Percentiles rank a stretch among this genome's conserved stretches.
phyloP scores from a whole-genome alignment of 805 yeast genomes.

The Candida ficus region DNA sequence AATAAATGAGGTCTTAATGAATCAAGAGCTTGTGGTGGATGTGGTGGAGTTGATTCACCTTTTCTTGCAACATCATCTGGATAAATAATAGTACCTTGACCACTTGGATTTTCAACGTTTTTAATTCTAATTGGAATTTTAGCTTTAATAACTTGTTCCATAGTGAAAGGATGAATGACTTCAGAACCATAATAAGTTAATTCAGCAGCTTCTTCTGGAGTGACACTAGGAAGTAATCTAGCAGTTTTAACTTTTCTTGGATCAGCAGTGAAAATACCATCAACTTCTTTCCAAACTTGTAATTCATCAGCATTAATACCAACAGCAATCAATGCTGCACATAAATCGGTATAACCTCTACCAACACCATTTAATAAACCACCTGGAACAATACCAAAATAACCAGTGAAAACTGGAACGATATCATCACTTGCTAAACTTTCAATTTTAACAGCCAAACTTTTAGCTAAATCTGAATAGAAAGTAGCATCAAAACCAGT shows the following conservation, averaged over 20 bases:
- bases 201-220: constrained; percentile 99
- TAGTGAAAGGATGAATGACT: constrained; percentile 97
- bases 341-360: constrained; percentile 94
- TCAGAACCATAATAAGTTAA: constrained; percentile 96
- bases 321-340: constrained; percentile 95
- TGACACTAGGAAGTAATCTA: constrained; percentile 75
- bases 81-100: constrained; percentile 88
- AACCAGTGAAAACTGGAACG: constrained; percentile 93
- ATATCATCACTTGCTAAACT: constrained; percentile 35
- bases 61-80: constrained; percentile 84
- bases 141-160: constrained; percentile 97
- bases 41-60: constrained; percentile 91
- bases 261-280: constrained; percentile 97
- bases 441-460: constrained; percentile 45
- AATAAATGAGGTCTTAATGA: constrained; percentile 33
- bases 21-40: constrained; percentile 76
- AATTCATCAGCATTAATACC: constrained; percentile 89
- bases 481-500: constrained; percentile 63
- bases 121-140: constrained; percentile 95
- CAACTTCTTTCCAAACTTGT: constrained; percentile 99
- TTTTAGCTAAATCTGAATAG: constrained; percentile 49
- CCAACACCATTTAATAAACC: constrained; percentile 92
- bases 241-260: constrained; percentile 94
- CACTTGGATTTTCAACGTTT: constrained; percentile 91
- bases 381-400: constrained; percentile 94